phyloP scores from a whole-genome alignment of 2,329 filamentous ascomycete genomes.

The Colletotrichum simmondsii region DNA sequence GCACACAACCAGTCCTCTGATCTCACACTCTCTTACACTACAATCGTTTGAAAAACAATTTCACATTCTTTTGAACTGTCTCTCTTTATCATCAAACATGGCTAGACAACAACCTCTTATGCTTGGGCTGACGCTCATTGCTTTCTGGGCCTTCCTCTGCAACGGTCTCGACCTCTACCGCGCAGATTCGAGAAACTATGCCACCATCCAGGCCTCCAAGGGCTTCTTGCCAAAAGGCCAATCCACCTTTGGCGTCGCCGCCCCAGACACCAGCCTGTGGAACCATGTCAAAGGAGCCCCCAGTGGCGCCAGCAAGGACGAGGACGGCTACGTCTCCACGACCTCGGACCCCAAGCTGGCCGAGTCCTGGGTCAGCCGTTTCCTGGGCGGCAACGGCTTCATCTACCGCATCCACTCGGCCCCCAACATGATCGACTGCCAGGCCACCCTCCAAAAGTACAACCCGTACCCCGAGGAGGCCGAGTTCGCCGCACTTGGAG shows the following conservation, averaged over 20 bases:
- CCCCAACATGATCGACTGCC: constrained; percentile 16
- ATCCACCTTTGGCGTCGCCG: not conserved
- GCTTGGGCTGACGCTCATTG: not conserved
- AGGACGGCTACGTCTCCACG: not conserved
- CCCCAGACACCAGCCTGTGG: not conserved
- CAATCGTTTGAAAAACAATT: not conserved
- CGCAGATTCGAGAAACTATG: not conserved
- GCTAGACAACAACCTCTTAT: not conserved
- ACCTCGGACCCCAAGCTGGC: not conserved
- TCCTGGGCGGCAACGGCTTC: not conserved
- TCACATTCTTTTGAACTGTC: not conserved
- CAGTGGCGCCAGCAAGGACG: not conserved
- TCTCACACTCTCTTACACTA: not conserved
- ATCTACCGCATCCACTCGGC: constrained; percentile 11
- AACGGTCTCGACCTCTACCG: not conserved
- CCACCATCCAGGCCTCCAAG: not conserved
- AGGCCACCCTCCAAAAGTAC: constrained; percentile 1
- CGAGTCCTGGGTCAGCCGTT: not conserved
- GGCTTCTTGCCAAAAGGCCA: not conserved
- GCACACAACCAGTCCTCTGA: not conserved
- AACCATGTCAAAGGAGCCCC: not conserved
- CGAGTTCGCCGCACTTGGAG: constrained; percentile 3
- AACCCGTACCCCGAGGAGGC: not conserved
- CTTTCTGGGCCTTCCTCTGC: not conserved
- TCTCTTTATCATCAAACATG: not conserved